phyloP scores from a whole-genome alignment of 169 alveolate species.

The Eimeria acervulina region DNA sequence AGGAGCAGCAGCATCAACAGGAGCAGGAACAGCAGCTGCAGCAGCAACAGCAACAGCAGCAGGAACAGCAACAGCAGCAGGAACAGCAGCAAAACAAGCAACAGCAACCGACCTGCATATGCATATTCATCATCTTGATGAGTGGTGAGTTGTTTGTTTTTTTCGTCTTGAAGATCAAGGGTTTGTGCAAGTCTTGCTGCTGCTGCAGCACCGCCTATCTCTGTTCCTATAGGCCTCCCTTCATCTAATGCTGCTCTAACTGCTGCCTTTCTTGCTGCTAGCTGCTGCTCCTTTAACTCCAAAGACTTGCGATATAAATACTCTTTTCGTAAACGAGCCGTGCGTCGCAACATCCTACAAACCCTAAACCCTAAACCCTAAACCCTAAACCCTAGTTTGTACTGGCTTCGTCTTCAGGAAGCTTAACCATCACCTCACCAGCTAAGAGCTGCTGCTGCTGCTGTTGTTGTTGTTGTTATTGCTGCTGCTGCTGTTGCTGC shows the following conservation, averaged over 20 bases:
- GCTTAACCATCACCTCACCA: too few relatives aligned
- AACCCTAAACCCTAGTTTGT: conserved; percentile 32
- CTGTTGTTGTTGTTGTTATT: not conserved
- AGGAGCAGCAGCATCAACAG: too few relatives aligned
- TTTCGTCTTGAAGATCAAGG: conserved; percentile 90
- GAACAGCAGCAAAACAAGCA: not conserved
- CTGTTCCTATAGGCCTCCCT: conserved; percentile 92
- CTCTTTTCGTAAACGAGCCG: conserved; percentile 97
- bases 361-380: conserved; percentile 46
- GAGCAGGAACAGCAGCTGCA: not conserved
- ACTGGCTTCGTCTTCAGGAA: not conserved
- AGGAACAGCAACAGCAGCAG: not conserved
- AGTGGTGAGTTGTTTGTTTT: conserved; percentile 84
- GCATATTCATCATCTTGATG: conserved; percentile 94
- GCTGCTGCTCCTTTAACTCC: conserved; percentile 94
- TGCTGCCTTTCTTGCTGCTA: conserved; percentile 91
- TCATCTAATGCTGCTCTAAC: conserved; percentile 94
- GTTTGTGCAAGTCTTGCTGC: conserved; percentile 89
- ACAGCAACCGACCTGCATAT: conserved; percentile 70
- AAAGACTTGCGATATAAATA: conserved; percentile 95
- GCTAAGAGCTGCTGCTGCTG: not conserved
- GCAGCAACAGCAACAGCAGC: conserved; percentile 9
- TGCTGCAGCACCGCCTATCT: conserved; percentile 85
- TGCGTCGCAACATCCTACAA: conserved; percentile 94
- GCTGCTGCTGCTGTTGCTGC: conserved; percentile 13